Evolutionary conservation across 768 basidiomycete species (phyloP), one percentile per base, ranked within the genome.

Genomic region (Clitopilus passeckerianus): DNA sequence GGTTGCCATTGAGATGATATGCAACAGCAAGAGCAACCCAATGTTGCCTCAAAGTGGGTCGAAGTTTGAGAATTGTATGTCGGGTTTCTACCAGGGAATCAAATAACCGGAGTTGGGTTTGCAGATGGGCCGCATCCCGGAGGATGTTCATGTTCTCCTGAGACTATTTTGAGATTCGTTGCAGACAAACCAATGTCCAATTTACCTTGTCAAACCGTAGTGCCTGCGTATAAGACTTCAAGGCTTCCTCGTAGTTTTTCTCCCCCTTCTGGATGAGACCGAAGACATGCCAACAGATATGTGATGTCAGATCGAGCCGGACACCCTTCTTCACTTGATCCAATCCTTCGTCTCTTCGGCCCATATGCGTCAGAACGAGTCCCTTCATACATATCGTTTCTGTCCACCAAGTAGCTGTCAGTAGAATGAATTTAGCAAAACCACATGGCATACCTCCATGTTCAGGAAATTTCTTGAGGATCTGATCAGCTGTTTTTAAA

Each of bases 341-440:
- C 59, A 90, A 77, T 30, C 94, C 94, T 63, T 94, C 85, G 27
- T 89, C 92, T 61, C 86, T 86, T 68, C 81, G 80, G 54, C 86
- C 92, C 84, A 87, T 85, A 68, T 90, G 90, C 30, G 86, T 87
- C 66, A 89, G 76, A 57, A 97, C 79, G 54, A 98, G 86, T 1
- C 96, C 96, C 70, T 96, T 97, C 92, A 99, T 95, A 70, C 92
- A 94, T 70, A 95, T 72, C 24, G 96, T 95, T 75, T 98, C 96
- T 98, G 68, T 2, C 34, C 15, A 54, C 34, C 53, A 58, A 58
- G 59, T 59, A 56, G 57, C 54, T 24, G 41, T 52, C 53, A 50
- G 34, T 23, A 54, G 15, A 52, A 30, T 43, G 34, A 41, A 23
- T 50, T 27, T 22, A 58, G 55, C 24, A 54, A n/a, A 7, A 43